Conservation (phyloP, 73 alveolate species). For the Durusdinium trenchii region DNA sequence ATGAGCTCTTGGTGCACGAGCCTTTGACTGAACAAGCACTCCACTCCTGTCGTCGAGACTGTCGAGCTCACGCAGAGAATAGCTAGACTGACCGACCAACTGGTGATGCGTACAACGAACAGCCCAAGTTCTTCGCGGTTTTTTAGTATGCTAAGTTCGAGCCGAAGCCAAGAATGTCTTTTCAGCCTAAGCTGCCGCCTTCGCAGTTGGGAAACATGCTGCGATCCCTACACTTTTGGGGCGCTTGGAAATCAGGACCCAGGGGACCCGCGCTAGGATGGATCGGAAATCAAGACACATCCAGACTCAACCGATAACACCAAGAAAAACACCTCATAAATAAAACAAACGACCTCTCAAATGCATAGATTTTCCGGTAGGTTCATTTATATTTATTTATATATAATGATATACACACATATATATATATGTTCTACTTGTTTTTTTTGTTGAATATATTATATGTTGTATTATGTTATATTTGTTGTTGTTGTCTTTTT, state of each 20-base stretch:
- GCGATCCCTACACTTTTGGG: constrained; percentile 58
- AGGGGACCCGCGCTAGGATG: background rate
- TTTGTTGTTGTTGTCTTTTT: background rate
- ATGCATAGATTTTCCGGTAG: background rate
- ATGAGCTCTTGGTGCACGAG: no score
- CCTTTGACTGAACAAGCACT: no score
- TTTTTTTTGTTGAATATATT: background rate
- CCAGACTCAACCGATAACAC: background rate
- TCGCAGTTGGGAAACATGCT: constrained; percentile 89
- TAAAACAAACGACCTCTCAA: background rate
- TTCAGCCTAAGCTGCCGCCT: background rate
- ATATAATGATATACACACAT: no score
- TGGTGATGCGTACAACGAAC: no score
- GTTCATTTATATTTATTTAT: background rate
- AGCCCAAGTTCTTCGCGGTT: no score
- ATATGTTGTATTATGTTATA: no score
- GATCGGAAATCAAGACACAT: background rate
- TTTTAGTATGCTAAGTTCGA: no score
- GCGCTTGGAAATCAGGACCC: constrained; percentile 53
- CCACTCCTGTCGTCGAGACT: no score
- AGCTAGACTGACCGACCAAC: no score
- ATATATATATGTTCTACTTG: no score
- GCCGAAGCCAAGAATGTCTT: background rate
- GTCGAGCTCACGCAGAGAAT: no score
- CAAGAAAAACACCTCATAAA: background rate